Percentiles rank a stretch among this genome's conserved stretches.
These are phyloP conservation scores for Cucumis melo DNA, from an alignment of 306 rosid species.

Conservation along the genomic window DNA sequence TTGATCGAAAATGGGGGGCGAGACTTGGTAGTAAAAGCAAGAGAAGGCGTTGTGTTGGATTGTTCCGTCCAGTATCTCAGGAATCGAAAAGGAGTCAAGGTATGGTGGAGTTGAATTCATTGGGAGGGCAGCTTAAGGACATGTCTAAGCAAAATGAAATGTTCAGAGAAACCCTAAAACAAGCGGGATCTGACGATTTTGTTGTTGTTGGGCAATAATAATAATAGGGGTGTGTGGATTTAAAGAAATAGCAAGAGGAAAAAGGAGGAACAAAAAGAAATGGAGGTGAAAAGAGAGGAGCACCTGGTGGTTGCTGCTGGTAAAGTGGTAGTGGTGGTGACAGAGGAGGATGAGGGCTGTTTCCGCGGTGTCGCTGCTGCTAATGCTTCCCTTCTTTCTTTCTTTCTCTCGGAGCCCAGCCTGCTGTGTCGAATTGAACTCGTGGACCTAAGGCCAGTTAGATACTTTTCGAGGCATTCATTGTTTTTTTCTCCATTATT, in stretches of 20 bases:
- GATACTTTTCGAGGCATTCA: slow-evolving; percentile 12
- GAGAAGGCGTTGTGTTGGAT: background rate
- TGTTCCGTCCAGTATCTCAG: background rate
- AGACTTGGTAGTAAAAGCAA: background rate
- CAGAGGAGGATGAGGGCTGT: background rate
- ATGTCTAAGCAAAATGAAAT: background rate
- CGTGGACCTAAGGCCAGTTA: slow-evolving; percentile 9
- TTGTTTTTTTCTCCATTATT: background rate
- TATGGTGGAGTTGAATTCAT: background rate
- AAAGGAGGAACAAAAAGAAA: background rate
- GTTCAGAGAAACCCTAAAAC: background rate
- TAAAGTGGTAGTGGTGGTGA: background rate
- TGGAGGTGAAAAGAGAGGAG: background rate
- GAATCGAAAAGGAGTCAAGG: background rate
- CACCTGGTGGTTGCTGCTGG: slow-evolving; percentile 4
- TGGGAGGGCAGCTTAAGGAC: background rate
- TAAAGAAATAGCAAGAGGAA: background rate
- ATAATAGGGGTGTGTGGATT: background rate
- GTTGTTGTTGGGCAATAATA: background rate
- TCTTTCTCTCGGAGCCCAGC: background rate
- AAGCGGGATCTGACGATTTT: slow-evolving; percentile 13
- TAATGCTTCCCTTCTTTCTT: background rate
- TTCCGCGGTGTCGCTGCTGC: slow-evolving; percentile 9
- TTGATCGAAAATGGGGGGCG: background rate
- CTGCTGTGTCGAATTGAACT: slow-evolving; percentile 3